Evolutionary conservation across 1,284 basidiomycete species (phyloP).

Genomic region (Ustilago vetiveriae): DNA sequence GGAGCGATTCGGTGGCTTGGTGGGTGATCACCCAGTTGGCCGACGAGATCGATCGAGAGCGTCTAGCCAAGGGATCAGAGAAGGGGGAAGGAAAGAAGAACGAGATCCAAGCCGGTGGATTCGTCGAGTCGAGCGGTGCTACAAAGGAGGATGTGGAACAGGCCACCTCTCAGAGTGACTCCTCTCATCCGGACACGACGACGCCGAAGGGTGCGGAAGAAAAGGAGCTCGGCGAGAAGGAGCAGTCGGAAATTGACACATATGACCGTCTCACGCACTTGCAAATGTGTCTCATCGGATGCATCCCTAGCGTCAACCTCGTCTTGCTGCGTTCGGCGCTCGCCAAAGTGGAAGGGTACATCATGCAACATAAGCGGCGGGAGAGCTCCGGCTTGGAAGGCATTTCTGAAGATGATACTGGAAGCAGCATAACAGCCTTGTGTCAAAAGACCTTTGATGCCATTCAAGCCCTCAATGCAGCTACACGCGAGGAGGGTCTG

Average conservation of each 20-base stretch:
- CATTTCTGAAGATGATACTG: background rate
- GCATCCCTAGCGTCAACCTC: constrained; percentile 60
- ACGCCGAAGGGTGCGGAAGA: background rate
- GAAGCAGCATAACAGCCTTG: constrained; percentile 19
- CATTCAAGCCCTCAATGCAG: constrained; percentile 58
- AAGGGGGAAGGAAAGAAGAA: background rate
- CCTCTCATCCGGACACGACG: constrained; percentile 3
- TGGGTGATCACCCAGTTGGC: constrained; percentile 55
- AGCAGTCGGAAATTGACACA: constrained; percentile 1
- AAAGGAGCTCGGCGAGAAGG: background rate
- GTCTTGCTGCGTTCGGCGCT: constrained; percentile 61
- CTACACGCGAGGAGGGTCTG: constrained; percentile 61
- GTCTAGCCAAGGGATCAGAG: background rate
- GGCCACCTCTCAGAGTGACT: constrained; percentile 15
- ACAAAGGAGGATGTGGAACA: constrained; percentile 18
- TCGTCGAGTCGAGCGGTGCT: constrained; percentile 10
- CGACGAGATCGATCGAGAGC: constrained; percentile 38
- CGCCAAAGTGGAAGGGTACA: constrained; percentile 45
- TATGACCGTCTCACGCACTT: constrained; percentile 34
- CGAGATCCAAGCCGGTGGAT: constrained; percentile 16
- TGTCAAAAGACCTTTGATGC: constrained; percentile 58
- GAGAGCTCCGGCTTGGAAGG: background rate
- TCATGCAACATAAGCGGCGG: constrained; percentile 27
- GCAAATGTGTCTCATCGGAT: constrained; percentile 48
- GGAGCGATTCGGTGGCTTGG: constrained; percentile 61